Conservation (phyloP, 148 eudicot species). For the Beta vulgaris region DNA sequence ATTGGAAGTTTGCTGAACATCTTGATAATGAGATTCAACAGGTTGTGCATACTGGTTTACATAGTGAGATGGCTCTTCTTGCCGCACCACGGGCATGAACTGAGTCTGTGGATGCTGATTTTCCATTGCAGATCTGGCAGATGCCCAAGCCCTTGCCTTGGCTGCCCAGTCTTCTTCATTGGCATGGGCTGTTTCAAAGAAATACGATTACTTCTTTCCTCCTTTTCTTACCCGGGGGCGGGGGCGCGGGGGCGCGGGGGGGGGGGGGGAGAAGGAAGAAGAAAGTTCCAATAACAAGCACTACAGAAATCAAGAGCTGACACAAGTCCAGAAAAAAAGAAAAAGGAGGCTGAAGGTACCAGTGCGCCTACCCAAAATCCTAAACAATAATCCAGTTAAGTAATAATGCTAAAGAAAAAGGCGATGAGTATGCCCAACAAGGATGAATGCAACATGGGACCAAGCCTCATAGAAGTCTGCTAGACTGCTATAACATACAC, state of each 20-base stretch:
- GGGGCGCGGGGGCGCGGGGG: not conserved
- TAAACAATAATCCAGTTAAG: not conserved
- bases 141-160: conserved; percentile 95
- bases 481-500: no score
- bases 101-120: conserved; percentile 59
- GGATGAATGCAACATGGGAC: not conserved
- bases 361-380: not conserved
- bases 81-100: conserved; percentile 34
- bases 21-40: conserved; percentile 47
- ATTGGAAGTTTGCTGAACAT: conserved; percentile 39
- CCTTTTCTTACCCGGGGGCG: not conserved
- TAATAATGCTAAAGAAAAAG: not conserved
- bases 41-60: conserved; percentile 58
- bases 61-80: conserved; percentile 50
- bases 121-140: conserved; percentile 61
- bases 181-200: conserved; percentile 44
- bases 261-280: not conserved
- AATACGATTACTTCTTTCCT: not conserved
- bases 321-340: not conserved
- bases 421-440: not conserved
- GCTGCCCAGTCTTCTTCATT: conserved; percentile 98
- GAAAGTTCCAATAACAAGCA: not conserved
- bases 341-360: not conserved
- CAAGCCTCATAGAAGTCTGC: not conserved
- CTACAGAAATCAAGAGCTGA: not conserved